Evolutionary conservation across 306 rosid genomes (phyloP), one percentile per base, ranked within the genome.

Genomic region (Gynostemma pentaphyllum): DNA sequence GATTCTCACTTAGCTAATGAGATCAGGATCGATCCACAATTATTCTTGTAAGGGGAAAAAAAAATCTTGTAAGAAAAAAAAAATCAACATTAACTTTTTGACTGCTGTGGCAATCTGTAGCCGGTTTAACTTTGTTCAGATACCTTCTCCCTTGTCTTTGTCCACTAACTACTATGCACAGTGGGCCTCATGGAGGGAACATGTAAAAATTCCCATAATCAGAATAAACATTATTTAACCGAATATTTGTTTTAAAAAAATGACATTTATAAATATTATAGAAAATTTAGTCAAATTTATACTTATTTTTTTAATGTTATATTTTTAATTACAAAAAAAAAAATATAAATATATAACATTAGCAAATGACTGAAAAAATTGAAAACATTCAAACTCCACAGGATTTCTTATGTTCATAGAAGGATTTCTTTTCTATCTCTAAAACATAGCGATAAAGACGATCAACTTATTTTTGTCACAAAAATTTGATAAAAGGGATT

Each of bases 381-480:
- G n/a, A n/a, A n/a, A n/a, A n/a, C n/a, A n/a, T n/a, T n/a, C n/a
- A n/a, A n/a, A n/a, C n/a, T n/a, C n/a, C n/a, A n/a, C n/a, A n/a
- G n/a, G n/a, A n/a, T n/a, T n/a, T n/a, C n/a, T n/a, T n/a, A 18
- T 36, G 16, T 1, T 57, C 21, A 57, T 32, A 45, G 9, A 19
- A 19, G 36, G 23, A 36, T 24, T 32, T 15, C 60, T 52, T 27
- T 56, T n/a, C n/a, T n/a, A n/a, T n/a, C n/a, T n/a, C n/a, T n/a
- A n/a, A 1, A 55, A 30, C 45, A 57, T 18, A 23, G 64, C 16
- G 1, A 57, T 57, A 1, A 13, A 23, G 39, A 37, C 65, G 7
- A 40, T 34, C 48, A 62, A 72, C 74, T 89, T 84, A 85, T 90
- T 87, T 61, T 69, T 47, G 70, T 52, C 70, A 71, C 44, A 54